Evolutionary conservation across 805 yeast species (phyloP), one percentile per base, ranked within the genome.

Genomic region (Kuraishia piskuri): DNA sequence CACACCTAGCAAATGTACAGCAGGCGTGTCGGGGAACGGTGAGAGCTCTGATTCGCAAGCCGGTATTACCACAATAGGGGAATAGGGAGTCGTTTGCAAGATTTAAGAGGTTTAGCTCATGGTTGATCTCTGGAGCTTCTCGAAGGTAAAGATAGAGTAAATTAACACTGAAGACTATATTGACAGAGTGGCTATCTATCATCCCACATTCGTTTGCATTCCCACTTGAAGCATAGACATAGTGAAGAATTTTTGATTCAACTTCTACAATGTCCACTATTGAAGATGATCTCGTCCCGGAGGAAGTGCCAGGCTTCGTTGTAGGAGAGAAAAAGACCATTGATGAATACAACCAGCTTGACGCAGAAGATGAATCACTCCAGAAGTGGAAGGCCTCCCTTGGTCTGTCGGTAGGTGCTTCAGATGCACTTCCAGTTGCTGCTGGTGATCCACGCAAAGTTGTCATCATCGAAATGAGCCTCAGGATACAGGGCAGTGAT

Each of bases 321-420:
- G 83, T 81, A 22, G 79, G 81, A 46, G 79, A 82, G 65, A 75
- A 90, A 72, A 90, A 90, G 64, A 86, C 95, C 19, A 78, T 90
- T 46, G 90, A 80, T 47, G 96, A 90, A 65, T 90, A 90, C 68
- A 81, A 84, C 53, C 78, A 84, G 54, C 70, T 90, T 59, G 97
- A 90, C 65, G 92, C 92, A 12, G 87, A 90, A 61, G 97, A 90
- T 66, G 96, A 89, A 68, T 86, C 95, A 19, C 75, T 90, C 57
- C 88, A 86, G 57, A 88, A 88, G 68, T 90, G 97, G 97, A 91
- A 91, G 68, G 88, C 83, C 54, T 87, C 96, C 1, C 72, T 90
- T 31, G 97, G 97, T 0, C 72, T 90, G 54, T 69, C 82, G 51
- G 76, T 82, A 9, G 83, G 82, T 55, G 69, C 66, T n/a, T 65